Base-by-base conservation (phyloP, 1,139 yeast genomes). In the Eremothecium gossypii region DNA sequence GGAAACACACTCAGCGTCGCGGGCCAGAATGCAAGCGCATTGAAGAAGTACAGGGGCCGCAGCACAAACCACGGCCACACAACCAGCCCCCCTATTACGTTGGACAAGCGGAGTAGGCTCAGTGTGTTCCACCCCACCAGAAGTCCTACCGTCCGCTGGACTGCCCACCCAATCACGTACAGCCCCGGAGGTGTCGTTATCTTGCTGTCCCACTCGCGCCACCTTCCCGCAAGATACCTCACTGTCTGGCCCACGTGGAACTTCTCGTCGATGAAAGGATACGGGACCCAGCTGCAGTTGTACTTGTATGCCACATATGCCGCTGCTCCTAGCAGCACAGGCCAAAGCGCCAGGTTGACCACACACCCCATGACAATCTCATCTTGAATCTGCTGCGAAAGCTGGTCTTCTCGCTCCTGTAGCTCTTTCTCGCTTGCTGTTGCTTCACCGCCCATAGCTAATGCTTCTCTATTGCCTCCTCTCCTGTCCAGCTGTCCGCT, bases 101-200 rank as follows among this genome's bases (percentile, higher is more conserved):
- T 85, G 14, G 81, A 58, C 12, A 76, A 61, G 47, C 95, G 67
- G 38, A 83, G 62, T 1, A 70, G 64, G 1, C 67, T 61, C 37
- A 71, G 50, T n/a, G 63, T 39, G 50, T 70, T 65, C 61, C 68
- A 51, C 10, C 57, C 38, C 36, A 50, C 39, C 40, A 60, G 32
- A 26, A 51, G 44, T 43, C 55, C 52, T 33, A 68, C 34, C 2
- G 64, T 23, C 45, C 70, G 62, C 38, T 72, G 60, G 54, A 77
- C 4, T 7, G 64, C 41, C 48, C 71, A 72, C 1, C 89, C 94
- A 8, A 87, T 54, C 8, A 72, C 49, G 56, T 91, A 91, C 30
- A 91, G 66, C 0, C 98, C 99, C 1, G 98, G 98, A 1, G 98
- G 98, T 0, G 98, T 91, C 2, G 98, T 91, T 58, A 93, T 86